Base-by-base conservation (phyloP, 768 basidiomycete genomes). In the Russula emetica region DNA sequence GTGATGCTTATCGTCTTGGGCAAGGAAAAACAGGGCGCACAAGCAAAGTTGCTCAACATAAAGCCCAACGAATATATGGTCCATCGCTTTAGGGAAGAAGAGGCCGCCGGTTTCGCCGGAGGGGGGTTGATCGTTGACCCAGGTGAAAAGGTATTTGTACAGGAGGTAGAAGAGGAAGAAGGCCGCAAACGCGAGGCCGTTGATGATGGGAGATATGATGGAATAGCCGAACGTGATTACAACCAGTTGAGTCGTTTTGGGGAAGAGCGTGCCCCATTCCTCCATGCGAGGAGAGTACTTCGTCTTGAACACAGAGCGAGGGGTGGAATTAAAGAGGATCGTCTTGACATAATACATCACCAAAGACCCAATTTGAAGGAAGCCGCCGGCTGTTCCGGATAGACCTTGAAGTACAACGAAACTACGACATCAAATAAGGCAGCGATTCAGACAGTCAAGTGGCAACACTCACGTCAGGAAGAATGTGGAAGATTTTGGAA, bases 11-110 rank as follows among this genome's bases (percentile, higher is more conserved):
- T 76, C 70, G 67, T 93, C 76, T 58, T 76, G 78, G 1, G 87
- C 84, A 9, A 99, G 81, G 87, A 99, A 98, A 83, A 98, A 97
- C 66, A 98, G 76, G 4, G 90, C 91, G 36, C 83, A 82, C 40
- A 97, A 78, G 72, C 90, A 94, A 55, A 98, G 70, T 72, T 97
- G 87, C 73, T 95, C 84, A 51, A 99, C 81, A 72, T 99, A 99
- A 72, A 98, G 70, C 3, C 96, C 97, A 24, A 94, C 92, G 68
- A 98, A 98, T 34, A 96, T 71, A 71, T 98, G 97, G 55, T 91
- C 86, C 30, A 98, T 84, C 5, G 97, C 96, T 74, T 87, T 91
- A 26, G 95, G 95, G 81, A 94, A 98, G 80, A 97, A 98, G 55
- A 92, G 72, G 0, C 97, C 97, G 42, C 96, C 96, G 0, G 94